Base-by-base conservation (phyloP, 768 basidiomycete species). In the Stropharia rugosoannulata region DNA sequence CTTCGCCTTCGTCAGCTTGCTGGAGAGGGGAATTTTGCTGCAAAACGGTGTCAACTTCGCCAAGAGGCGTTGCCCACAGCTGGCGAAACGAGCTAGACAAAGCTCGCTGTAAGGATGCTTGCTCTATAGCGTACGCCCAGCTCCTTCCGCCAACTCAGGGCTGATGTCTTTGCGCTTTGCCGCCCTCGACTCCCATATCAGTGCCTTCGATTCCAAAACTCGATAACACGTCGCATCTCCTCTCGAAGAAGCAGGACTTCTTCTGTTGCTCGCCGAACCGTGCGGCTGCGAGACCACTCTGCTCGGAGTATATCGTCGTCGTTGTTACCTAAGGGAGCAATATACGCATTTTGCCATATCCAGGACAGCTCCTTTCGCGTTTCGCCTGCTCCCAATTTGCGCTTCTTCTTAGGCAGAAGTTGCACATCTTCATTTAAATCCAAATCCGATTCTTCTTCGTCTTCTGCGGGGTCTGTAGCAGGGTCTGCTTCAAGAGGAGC, bases 121-220 rank as follows among this genome's bases (percentile, higher is more conserved):
- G 59, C 7, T 15, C 27, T 18, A 27, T 32, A 27, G 55, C 49
- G 25, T 56, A 49, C 11, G 59, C 49, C 41, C 19, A 16, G 54
- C 37, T 12, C 55, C 51, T 35, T 59, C 59, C 13, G 7, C 35
- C 5, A 51, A 22, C 25, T 50, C 37, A 5, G 48, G 55, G n/a
- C n/a, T n/a, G 37, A 16, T 6, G 49, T 43, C 4, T 6, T 36
- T 4, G 43, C 7, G 25, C 51, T 25, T 6, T 8, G 35, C 15
- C 39, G 39, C 16, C 15, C 62, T 56, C 3, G 15, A 35, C 16
- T 47, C 32, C 61, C 61, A 62, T 48, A 42, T 42, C 7, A 43
- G 36, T 15, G 54, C 36, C 42, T 57, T 57, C 61, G 62, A 66
- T 0, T 55, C 48, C 6, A 67, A 37, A 60, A 66, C 16, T 39